phyloP scores from a whole-genome alignment of 2,329 filamentous ascomycete species.

The Sclerotinia subarctica region DNA sequence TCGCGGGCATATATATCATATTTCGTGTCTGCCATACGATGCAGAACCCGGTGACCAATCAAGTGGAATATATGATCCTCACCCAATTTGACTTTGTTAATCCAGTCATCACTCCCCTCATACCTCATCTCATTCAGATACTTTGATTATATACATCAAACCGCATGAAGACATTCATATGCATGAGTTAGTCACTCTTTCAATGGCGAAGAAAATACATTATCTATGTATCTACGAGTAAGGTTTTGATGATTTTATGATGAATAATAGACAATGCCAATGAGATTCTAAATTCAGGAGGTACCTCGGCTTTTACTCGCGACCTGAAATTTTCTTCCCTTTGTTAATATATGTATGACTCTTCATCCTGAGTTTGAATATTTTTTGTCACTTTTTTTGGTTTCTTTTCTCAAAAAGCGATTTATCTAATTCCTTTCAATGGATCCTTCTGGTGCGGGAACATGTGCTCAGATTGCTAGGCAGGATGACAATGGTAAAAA shows the following conservation, averaged over 20 bases:
- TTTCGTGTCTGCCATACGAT: background rate
- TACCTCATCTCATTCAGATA: background rate
- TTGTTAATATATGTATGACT: slow-evolving; percentile 4
- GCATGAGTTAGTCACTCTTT: no score
- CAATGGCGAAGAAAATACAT: no score
- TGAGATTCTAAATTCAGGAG: background rate
- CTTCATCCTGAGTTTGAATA: background rate
- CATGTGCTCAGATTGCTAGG: slow-evolving; percentile 1
- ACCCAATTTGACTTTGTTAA: background rate
- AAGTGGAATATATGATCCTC: background rate
- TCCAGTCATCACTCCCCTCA: background rate
- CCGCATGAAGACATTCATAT: background rate
- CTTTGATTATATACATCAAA: background rate
- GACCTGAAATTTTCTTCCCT: background rate
- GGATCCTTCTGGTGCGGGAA: slow-evolving; percentile 7
- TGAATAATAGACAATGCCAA: background rate
- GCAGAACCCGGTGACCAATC: background rate
- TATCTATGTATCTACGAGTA: background rate
- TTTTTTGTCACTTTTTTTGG: background rate
- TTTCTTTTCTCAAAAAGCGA: background rate
- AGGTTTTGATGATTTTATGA: background rate
- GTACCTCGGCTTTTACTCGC: background rate
- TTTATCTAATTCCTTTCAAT: background rate
- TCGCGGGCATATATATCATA: background rate
- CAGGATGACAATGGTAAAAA: background rate